Percentiles rank a stretch among this genome's conserved stretches.
phyloP scores from a whole-genome alignment of 2,329 filamentous ascomycete species.

The Pseudogymnoascus sp. region DNA sequence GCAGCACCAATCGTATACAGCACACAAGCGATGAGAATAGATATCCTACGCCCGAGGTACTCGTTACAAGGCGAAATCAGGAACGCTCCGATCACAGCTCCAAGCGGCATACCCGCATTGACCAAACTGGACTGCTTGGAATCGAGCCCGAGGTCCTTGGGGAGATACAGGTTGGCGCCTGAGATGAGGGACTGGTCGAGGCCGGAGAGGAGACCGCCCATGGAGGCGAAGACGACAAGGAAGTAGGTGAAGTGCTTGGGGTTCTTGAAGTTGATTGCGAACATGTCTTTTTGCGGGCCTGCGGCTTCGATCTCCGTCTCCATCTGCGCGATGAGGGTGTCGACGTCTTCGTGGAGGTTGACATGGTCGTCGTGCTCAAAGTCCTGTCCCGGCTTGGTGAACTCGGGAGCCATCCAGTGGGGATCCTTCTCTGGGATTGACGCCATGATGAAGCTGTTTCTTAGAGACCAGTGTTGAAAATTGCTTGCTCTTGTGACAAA shows the following conservation, averaged over 20 bases:
- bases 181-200: slow-evolving; percentile 66
- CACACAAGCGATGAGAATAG: slow-evolving; percentile 60
- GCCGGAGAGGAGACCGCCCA: slow-evolving; percentile 64
- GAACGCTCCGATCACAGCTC: slow-evolving; percentile 61
- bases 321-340: slow-evolving; percentile 27
- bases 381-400: background rate
- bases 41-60: slow-evolving; percentile 55
- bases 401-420: slow-evolving; percentile 7
- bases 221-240: slow-evolving; percentile 58
- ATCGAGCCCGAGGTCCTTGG: slow-evolving; percentile 46
- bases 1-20: slow-evolving; percentile 63
- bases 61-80: slow-evolving; percentile 60
- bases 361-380: background rate
- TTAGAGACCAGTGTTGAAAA: background rate
- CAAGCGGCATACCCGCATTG: slow-evolving; percentile 62
- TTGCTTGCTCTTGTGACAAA: background rate
- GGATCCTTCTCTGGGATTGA: background rate
- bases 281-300: slow-evolving; percentile 25
- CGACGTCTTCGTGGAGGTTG: slow-evolving; percentile 18
- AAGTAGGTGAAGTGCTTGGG: slow-evolving; percentile 59
- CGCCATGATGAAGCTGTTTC: background rate
- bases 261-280: slow-evolving; percentile 50
- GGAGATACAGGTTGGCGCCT: slow-evolving; percentile 60
- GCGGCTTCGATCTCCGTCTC: slow-evolving; percentile 24
- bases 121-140: slow-evolving; percentile 53